These are phyloP conservation scores for Quercus aquifolioides DNA, from an alignment of 306 rosid genomes.

Conservation along the genomic window DNA sequence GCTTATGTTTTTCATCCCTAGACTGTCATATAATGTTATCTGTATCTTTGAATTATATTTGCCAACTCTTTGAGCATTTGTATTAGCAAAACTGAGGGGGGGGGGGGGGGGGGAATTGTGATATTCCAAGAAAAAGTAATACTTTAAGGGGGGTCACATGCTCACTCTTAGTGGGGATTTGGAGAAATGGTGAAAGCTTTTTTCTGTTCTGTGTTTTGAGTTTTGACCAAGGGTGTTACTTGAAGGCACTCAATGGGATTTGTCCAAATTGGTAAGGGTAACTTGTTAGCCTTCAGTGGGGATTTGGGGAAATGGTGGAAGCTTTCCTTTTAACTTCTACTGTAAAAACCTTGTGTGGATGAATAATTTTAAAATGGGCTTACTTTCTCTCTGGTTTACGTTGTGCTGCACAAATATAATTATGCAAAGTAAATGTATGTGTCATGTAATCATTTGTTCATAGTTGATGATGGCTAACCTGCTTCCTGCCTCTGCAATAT, in stretches of 20 bases:
- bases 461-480: too few species aligned
- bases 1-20: constrained; percentile 9
- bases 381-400: too few species aligned
- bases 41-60: background rate
- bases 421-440: too few species aligned
- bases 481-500: too few species aligned
- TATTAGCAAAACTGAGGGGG: background rate
- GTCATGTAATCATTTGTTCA: too few species aligned
- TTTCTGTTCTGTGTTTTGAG: background rate
- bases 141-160: background rate
- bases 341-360: too few species aligned
- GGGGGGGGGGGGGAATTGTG: background rate
- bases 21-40: constrained; percentile 4
- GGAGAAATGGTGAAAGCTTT: background rate
- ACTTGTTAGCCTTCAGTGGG: background rate
- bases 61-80: background rate
- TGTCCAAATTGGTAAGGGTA: background rate
- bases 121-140: background rate
- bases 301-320: background rate
- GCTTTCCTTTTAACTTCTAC: too few species aligned
- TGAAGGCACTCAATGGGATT: background rate
- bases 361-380: too few species aligned
- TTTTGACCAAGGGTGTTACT: background rate
- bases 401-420: too few species aligned
- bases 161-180: background rate